Evolutionary conservation across 805 yeast species (phyloP), one percentile per base, ranked within the genome.

Genomic region (Candida boidinii): DNA sequence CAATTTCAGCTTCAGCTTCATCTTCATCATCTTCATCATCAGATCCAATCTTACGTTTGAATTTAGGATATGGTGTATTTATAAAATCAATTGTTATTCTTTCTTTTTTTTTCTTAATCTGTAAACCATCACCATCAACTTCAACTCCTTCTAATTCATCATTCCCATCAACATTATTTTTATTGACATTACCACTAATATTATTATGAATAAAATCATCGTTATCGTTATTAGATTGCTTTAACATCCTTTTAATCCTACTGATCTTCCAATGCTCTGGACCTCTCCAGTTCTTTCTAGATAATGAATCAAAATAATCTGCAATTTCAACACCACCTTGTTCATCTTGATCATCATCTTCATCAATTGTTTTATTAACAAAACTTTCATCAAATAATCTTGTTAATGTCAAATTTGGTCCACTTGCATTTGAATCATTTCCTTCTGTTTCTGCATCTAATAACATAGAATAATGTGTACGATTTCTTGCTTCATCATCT

Each of bases 241-340:
- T 37, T 10, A 34, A 35, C 1, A 35, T 33, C 25, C 41, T 32
- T 20, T 40, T 46, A 14, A 45, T 33, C 24, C 74, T 70, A 26
- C 70, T 62, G 9, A 90, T 80, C 55, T 81, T 82, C 96, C 96
- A 90, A 56, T 85, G 94, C 42, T 84, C 90, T 11, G 90, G 82
- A 7, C 96, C 96, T 19, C 94, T 72, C 96, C 96, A 88, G 51
- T 76, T 81, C 21, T 66, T 59, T 36, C 66, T 71, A 56, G 85
- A 64, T 15, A 75, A 68, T 33, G 75, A 76, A 51, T 87, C 95
- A 54, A 86, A 86, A 51, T 85, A 81, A 3, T 87, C 80, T 71
- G 73, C 64, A 30, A 70, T 53, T 37, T 69, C 71, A 20, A 57
- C 49, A 39, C 70, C 75, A 33, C 64, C 54, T 17, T 65, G 60